Conservation (phyloP, 441 rosid species). For the Adansonia grandidieri region DNA sequence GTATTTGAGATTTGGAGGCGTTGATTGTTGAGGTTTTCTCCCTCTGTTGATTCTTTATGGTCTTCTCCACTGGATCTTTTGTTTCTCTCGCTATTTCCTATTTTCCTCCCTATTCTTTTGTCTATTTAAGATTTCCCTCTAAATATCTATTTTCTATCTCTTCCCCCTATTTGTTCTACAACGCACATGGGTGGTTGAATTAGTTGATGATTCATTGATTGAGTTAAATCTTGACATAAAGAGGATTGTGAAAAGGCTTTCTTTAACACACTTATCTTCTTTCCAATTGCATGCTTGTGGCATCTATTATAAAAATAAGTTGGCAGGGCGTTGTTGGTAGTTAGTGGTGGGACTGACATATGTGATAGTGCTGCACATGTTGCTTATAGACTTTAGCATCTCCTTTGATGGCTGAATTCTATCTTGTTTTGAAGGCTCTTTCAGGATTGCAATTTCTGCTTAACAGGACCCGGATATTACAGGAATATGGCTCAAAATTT, state of each 20-base stretch:
- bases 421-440: constrained; percentile 61
- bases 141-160: background rate
- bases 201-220: background rate
- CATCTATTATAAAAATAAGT: constrained; percentile 4
- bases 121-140: too few species aligned
- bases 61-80: background rate
- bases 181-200: background rate
- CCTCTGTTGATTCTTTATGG: background rate
- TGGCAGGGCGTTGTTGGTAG: background rate
- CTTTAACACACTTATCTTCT: background rate
- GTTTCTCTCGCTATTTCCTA: background rate
- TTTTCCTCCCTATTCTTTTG: background rate
- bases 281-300: constrained; percentile 3
- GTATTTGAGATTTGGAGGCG: background rate
- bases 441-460: constrained; percentile 87
- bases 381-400: background rate
- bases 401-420: constrained; percentile 21
- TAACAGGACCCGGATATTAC: constrained; percentile 54
- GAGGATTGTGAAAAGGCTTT: background rate
- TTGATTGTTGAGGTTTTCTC: background rate
- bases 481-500: constrained; percentile 74
- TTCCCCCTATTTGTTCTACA: background rate
- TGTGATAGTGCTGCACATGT: background rate
- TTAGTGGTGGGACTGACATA: background rate
- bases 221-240: background rate